phyloP scores from a whole-genome alignment of 805 yeast genomes.

The Yarrowia sp. region DNA sequence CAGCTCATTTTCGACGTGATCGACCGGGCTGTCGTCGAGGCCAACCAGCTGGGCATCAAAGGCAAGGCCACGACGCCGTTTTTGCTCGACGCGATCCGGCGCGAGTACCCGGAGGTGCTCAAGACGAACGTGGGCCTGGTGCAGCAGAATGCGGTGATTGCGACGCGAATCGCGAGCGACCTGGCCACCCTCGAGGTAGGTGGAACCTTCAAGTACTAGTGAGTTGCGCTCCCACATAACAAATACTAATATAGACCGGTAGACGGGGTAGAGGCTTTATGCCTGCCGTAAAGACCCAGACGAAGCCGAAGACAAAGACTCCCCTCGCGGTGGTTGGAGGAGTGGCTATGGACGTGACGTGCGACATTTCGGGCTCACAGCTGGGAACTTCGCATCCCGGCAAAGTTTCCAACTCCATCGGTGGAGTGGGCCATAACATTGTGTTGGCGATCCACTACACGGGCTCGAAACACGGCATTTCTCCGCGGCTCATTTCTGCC shows the following conservation, averaged over 20 bases:
- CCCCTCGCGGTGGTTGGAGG: slow-evolving; percentile 60
- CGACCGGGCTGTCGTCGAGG: slow-evolving; percentile 55
- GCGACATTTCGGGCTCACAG: slow-evolving; percentile 40
- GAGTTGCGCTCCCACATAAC: background rate
- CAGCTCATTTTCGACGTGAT: slow-evolving; percentile 55
- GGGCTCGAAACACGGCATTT: slow-evolving; percentile 32
- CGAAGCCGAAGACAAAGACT: background rate
- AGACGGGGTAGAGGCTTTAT: background rate
- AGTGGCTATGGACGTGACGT: slow-evolving; percentile 69
- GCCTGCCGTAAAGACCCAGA: background rate
- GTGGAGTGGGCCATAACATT: slow-evolving; percentile 85
- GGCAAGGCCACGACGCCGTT: slow-evolving; percentile 85
- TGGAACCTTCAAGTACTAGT: slow-evolving; percentile 30
- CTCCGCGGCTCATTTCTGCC: slow-evolving; percentile 51
- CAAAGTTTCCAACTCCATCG: slow-evolving; percentile 52
- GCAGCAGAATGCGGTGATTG: slow-evolving; percentile 68
- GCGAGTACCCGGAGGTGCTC: slow-evolving; percentile 50
- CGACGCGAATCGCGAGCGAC: slow-evolving; percentile 62
- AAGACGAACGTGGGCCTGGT: slow-evolving; percentile 73
- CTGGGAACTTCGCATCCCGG: slow-evolving; percentile 74
- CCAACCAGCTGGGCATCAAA: slow-evolving; percentile 48
- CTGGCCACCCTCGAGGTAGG: slow-evolving; percentile 44
- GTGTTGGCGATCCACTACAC: slow-evolving; percentile 56
- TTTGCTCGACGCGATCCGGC: slow-evolving; percentile 53
- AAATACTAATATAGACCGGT: slow-evolving; percentile 6